These are phyloP conservation scores for Aspergillus neoniger DNA, from an alignment of 2,329 filamentous ascomycete genomes.

Conservation along the genomic window DNA sequence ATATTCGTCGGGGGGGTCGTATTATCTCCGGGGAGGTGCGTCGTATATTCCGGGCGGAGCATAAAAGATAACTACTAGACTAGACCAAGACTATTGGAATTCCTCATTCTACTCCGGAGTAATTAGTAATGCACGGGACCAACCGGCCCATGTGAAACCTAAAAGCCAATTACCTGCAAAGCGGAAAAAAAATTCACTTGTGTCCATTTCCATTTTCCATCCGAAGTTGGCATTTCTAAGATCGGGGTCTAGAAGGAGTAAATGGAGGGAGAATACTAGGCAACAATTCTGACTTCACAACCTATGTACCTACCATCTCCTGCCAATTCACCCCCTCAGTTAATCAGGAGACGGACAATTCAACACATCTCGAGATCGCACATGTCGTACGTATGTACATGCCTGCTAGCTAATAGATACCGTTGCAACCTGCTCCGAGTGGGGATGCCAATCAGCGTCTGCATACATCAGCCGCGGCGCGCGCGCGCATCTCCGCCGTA, in stretches of 20 bases:
- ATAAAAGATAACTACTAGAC: neutral
- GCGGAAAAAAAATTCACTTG: too few species aligned
- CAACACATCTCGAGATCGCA: neutral
- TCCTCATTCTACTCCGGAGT: neutral
- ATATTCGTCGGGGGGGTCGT: neutral
- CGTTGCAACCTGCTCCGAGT: neutral
- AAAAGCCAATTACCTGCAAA: slow-evolving; percentile 1
- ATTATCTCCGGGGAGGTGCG: neutral
- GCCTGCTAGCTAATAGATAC: too few species aligned
- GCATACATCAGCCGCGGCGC: neutral
- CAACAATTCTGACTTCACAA: neutral
- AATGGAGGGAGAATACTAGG: neutral
- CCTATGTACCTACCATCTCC: neutral
- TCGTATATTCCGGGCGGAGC: neutral
- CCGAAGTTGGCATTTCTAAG: neutral
- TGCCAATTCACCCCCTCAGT: neutral
- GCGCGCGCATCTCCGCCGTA: neutral
- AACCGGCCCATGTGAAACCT: slow-evolving; percentile 5
- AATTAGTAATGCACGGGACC: slow-evolving; percentile 2
- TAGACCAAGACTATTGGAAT: too few species aligned
- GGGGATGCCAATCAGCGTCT: neutral
- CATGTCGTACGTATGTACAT: neutral
- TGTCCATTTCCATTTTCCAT: neutral
- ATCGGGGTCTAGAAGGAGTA: neutral
- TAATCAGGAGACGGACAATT: neutral